Conservation (phyloP, 345 rosid species). For the Hypericum perforatum region DNA sequence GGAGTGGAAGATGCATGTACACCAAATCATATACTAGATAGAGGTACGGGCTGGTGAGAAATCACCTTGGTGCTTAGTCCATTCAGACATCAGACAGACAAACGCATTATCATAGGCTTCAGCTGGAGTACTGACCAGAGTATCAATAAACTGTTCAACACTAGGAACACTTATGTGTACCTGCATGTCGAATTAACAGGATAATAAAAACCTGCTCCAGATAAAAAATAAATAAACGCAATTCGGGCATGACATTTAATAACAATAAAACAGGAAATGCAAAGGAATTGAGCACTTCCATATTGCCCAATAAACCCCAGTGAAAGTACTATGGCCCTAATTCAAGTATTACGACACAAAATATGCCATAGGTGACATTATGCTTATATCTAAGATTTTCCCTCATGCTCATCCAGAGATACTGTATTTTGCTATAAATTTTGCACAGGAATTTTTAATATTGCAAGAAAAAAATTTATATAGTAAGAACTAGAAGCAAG, state of each 20-base stretch:
- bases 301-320: background rate
- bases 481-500: background rate
- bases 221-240: background rate
- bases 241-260: background rate
- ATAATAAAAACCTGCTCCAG: constrained; percentile 7
- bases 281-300: background rate
- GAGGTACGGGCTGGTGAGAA: background rate
- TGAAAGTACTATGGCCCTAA: background rate
- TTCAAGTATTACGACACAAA: background rate
- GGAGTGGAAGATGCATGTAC: too few species aligned
- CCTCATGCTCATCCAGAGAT: too few species aligned
- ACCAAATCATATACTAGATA: too few species aligned
- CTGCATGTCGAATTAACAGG: constrained; percentile 31
- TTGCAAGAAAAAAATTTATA: too few species aligned
- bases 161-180: constrained; percentile 76
- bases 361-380: too few species aligned
- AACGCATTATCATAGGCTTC: constrained; percentile 58
- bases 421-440: too few species aligned
- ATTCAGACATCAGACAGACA: constrained; percentile 73
- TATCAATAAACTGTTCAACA: constrained; percentile 65
- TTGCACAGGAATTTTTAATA: too few species aligned
- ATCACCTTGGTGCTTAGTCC: constrained; percentile 86
- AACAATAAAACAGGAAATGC: background rate
- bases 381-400: too few species aligned
- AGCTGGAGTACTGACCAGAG: constrained; percentile 58